phyloP scores from a whole-genome alignment of 2,329 filamentous ascomycete species.

The Cladosporium sp. region DNA sequence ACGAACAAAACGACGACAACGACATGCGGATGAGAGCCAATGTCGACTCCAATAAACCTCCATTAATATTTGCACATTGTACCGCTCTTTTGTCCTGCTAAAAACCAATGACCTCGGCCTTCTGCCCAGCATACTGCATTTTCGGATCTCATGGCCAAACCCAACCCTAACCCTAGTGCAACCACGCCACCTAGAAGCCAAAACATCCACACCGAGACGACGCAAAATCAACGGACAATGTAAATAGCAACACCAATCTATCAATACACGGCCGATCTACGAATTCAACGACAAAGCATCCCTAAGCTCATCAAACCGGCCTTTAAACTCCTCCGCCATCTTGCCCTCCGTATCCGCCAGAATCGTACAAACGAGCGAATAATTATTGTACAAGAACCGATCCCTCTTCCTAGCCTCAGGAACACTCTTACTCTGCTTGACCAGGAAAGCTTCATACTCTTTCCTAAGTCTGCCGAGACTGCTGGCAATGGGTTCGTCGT shows the following conservation, averaged over 20 bases:
- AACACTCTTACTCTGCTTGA: constrained; percentile 69
- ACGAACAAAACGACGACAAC: no score
- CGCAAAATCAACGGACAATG: no score
- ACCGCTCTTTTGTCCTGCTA: no score
- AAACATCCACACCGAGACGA: no score
- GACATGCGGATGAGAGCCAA: no score
- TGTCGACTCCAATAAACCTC: no score
- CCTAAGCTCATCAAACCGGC: constrained; percentile 63
- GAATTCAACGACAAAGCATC: constrained; percentile 22
- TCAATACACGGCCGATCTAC: neutral
- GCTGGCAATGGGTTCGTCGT: constrained; percentile 85
- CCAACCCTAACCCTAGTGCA: neutral
- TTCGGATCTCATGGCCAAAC: no score
- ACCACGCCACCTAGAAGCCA: no score
- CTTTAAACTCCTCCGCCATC: constrained; percentile 67
- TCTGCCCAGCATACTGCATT: no score
- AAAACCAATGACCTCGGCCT: no score
- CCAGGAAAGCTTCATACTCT: constrained; percentile 80
- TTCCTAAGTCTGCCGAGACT: constrained; percentile 71
- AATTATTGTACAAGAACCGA: constrained; percentile 92
- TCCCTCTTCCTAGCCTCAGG: constrained; percentile 75
- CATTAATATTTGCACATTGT: no score
- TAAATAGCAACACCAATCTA: no score
- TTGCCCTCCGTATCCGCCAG: constrained; percentile 68
- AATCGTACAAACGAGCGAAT: constrained; percentile 88